Evolutionary conservation across 2,329 filamentous ascomycete species (phyloP).

Genomic region (Colletotrichum lini): DNA sequence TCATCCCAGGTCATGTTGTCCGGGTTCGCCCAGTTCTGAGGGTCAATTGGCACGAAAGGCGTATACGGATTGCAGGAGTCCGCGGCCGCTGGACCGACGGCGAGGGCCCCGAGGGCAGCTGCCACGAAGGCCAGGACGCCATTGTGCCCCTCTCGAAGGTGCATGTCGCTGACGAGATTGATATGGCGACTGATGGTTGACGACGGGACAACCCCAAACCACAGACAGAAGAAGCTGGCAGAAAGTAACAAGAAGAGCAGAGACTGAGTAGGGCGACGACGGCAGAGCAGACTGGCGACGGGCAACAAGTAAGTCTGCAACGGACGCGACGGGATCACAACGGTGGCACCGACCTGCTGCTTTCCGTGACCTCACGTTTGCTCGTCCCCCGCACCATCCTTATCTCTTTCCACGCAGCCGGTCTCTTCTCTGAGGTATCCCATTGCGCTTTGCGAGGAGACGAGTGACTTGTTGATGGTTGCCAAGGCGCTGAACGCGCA

Average conservation of each 20-base stretch:
- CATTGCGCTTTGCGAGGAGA: background rate
- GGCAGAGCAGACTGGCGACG: slow-evolving; percentile 9
- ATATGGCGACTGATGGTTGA: background rate
- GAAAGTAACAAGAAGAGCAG: slow-evolving; percentile 5
- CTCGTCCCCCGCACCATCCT: slow-evolving; percentile 23
- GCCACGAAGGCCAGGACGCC: slow-evolving; percentile 29
- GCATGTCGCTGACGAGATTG: slow-evolving; percentile 15
- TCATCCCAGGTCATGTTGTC: slow-evolving; percentile 69
- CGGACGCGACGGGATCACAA: background rate
- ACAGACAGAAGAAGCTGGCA: background rate
- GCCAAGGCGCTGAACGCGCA: slow-evolving; percentile 19
- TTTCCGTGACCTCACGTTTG: slow-evolving; percentile 31
- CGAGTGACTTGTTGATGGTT: slow-evolving; percentile 5
- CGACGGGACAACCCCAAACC: slow-evolving; percentile 5
- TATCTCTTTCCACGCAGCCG: slow-evolving; percentile 15
- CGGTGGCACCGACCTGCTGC: slow-evolving; percentile 27
- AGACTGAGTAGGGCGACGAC: background rate
- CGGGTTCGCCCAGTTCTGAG: slow-evolving; percentile 67
- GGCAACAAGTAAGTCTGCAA: slow-evolving; percentile 7
- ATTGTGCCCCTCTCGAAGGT: slow-evolving; percentile 17
- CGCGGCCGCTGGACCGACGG: slow-evolving; percentile 6
- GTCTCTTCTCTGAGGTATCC: slow-evolving; percentile 2
- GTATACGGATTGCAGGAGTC: slow-evolving; percentile 46
- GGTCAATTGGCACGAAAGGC: slow-evolving; percentile 65
- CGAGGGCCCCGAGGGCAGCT: slow-evolving; percentile 29